Base-by-base conservation (phyloP, 345 rosid genomes). In the Salix brachista region DNA sequence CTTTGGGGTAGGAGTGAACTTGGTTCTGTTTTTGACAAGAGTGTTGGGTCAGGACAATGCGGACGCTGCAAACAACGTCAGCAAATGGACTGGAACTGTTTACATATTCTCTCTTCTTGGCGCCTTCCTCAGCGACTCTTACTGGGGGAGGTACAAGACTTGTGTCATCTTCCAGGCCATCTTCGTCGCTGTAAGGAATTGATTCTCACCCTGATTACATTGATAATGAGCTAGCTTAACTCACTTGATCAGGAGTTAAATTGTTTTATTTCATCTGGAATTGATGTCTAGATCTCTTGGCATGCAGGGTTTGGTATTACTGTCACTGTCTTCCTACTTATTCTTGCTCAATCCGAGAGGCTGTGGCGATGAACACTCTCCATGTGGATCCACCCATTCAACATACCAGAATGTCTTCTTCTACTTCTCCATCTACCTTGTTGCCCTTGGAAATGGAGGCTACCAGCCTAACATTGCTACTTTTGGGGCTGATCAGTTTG, bases 51-150 rank as follows among this genome's bases (percentile, higher is more conserved):
- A 80, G 42, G 68, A 66, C 65, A 80, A 80, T 46, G 83, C 79
- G 10, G 73, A 56, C 1, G 83, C 83, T 52, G 83, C 83, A 42
- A 80, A 80, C 68, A 80, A 67, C 18, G 83, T 80, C 16, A 75
- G 79, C 79, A 80, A 75, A 67, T 80, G 83, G 83, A 80, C 83
- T 6, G 83, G 83, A 75, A 76, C 83, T 12, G 83, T 80, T 44
- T 80, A 80, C 76, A 80, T 80, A 2, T 80, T 67, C 73, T 80
- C 83, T 42, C 79, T 80, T 0, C 8, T 80, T 14, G 83, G 83
- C 0, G 83, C 83, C 65, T 80, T 80, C 52, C 76, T 80, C 8
- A 80, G 83, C 21, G 83, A 80, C 61, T 80, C 83, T n/a, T 80
- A 80, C 69, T 80, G 77, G 79, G 83, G 83, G 23, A 75, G 83